phyloP scores from a whole-genome alignment of 2,329 filamentous ascomycete genomes.

The Rhynchosporium secalis region DNA sequence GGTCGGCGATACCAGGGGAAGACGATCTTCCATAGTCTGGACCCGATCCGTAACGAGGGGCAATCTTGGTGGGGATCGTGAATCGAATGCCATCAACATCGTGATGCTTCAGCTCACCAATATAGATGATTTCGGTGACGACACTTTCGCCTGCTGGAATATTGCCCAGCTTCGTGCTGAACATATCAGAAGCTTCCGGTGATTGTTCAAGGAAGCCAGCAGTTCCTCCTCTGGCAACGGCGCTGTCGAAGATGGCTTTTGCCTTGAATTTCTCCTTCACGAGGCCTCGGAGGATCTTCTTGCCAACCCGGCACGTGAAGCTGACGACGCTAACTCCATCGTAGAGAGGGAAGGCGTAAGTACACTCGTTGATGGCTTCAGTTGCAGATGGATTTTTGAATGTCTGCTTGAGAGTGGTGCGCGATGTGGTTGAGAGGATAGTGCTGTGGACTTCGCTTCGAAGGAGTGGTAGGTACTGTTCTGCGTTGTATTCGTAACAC shows the following conservation, averaged over 20 bases:
- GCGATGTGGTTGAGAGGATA: slow-evolving; percentile 54
- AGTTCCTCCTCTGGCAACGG: slow-evolving; percentile 57
- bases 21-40: slow-evolving; percentile 11
- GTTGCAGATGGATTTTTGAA: slow-evolving; percentile 58
- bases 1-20: slow-evolving; percentile 6
- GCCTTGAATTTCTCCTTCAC: slow-evolving; percentile 68
- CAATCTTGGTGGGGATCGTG: slow-evolving; percentile 66
- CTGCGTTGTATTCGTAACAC: slow-evolving; percentile 27
- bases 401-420: slow-evolving; percentile 53
- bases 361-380: slow-evolving; percentile 52
- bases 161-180: slow-evolving; percentile 67
- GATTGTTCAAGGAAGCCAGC: slow-evolving; percentile 67
- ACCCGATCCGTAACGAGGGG: slow-evolving; percentile 61
- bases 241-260: slow-evolving; percentile 57
- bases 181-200: slow-evolving; percentile 61
- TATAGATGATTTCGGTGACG: slow-evolving; percentile 62
- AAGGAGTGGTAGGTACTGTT: slow-evolving; percentile 57
- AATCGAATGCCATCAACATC: slow-evolving; percentile 67
- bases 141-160: slow-evolving; percentile 59
- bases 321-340: slow-evolving; percentile 69
- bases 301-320: slow-evolving; percentile 64
- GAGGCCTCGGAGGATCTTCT: slow-evolving; percentile 59
- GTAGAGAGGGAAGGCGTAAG: slow-evolving; percentile 71
- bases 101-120: slow-evolving; percentile 73
- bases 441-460: slow-evolving; percentile 58